Conservation (phyloP, 805 yeast genomes). For the Brettanomyces naardenensis region DNA sequence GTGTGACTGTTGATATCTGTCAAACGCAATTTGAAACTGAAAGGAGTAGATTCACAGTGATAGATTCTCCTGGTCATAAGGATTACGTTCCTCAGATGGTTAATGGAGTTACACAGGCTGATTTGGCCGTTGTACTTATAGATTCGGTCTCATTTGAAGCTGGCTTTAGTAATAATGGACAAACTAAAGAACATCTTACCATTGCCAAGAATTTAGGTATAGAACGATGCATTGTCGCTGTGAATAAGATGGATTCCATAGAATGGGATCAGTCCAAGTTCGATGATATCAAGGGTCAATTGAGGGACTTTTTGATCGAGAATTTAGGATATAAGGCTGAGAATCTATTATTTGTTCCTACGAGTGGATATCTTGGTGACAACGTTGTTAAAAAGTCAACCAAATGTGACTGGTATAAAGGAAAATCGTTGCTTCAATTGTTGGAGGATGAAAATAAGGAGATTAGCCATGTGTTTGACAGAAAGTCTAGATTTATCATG, state of each 20-base stretch:
- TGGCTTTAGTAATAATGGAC: slow-evolving; percentile 58
- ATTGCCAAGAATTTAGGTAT: slow-evolving; percentile 63
- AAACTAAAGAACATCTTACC: slow-evolving; percentile 71
- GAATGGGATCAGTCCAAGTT: slow-evolving; percentile 49
- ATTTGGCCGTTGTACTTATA: slow-evolving; percentile 62
- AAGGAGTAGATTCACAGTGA: slow-evolving; percentile 50
- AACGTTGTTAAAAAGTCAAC: slow-evolving; percentile 46
- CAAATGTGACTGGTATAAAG: slow-evolving; percentile 22
- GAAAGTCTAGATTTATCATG: slow-evolving; percentile 42
- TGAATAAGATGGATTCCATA: slow-evolving; percentile 65
- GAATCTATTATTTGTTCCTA: slow-evolving; percentile 50
- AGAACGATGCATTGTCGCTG: slow-evolving; percentile 48
- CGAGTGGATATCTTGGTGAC: slow-evolving; percentile 61
- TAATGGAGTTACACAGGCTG: slow-evolving; percentile 76
- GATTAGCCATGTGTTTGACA: slow-evolving; percentile 9
- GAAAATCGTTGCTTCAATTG: slow-evolving; percentile 41
- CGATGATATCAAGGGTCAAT: slow-evolving; percentile 39
- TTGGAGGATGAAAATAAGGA: slow-evolving; percentile 28
- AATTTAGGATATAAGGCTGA: slow-evolving; percentile 40
- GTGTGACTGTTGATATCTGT: slow-evolving; percentile 74
- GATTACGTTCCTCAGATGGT: slow-evolving; percentile 85
- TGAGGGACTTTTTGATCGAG: slow-evolving; percentile 42
- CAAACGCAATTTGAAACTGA: slow-evolving; percentile 58
- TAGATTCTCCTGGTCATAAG: slow-evolving; percentile 81
- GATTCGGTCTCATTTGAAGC: slow-evolving; percentile 71